phyloP scores from a whole-genome alignment of 75 land plant species.

The Azolla pinnata region DNA sequence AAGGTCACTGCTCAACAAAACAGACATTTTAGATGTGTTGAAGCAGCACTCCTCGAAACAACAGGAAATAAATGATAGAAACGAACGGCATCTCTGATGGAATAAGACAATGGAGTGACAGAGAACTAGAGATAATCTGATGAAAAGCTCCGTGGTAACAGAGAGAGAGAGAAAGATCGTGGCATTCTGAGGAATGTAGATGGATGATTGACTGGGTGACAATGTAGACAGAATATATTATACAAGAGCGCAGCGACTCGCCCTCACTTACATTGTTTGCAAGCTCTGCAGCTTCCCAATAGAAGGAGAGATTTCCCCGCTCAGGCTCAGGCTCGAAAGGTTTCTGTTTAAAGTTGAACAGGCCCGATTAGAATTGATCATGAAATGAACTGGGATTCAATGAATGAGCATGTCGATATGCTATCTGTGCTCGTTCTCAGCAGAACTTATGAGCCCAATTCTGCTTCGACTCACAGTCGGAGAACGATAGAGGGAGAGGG shows the following conservation, averaged over 20 bases:
- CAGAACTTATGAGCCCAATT: neutral
- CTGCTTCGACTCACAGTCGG: neutral
- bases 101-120: too few species aligned
- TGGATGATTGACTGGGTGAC: neutral
- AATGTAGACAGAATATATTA: too few species aligned
- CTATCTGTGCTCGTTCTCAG: neutral
- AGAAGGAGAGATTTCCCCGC: constrained; percentile 77
- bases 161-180: too few species aligned
- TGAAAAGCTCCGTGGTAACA: neutral
- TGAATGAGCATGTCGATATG: neutral
- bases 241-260: neutral
- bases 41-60: neutral
- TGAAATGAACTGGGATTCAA: too few species aligned
- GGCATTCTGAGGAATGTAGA: too few species aligned
- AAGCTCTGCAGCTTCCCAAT: constrained; percentile 61
- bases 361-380: too few species aligned
- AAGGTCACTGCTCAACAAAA: constrained; percentile 60
- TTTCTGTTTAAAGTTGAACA: constrained; percentile 39
- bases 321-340: constrained; percentile 54
- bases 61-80: too few species aligned
- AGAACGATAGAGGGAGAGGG: too few species aligned
- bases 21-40: too few species aligned
- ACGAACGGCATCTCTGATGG: too few species aligned
- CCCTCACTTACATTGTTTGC: constrained; percentile 38
- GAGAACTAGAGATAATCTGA: neutral